Conservation (phyloP, 225 moss, liverwort and hornwort species). For the Asterella californica region DNA sequence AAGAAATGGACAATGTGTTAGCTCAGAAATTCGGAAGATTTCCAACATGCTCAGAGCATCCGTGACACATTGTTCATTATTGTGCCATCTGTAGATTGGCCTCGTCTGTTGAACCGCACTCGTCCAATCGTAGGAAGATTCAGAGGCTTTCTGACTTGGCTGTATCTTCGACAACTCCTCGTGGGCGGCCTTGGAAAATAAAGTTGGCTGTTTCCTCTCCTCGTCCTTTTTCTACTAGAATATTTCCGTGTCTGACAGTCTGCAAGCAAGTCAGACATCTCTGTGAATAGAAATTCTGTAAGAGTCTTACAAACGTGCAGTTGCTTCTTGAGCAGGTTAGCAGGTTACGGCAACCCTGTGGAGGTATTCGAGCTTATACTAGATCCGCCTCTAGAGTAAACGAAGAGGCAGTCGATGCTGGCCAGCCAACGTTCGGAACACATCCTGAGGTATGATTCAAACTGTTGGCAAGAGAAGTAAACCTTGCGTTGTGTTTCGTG, state of each 20-base stretch:
- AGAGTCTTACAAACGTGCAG: background rate
- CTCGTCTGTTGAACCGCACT: background rate
- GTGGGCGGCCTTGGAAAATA: background rate
- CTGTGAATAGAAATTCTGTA: background rate
- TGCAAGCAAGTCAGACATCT: background rate
- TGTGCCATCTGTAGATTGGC: background rate
- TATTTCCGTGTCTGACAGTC: background rate
- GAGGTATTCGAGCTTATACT: slow-evolving; percentile 43
- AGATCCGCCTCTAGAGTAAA: slow-evolving; percentile 43
- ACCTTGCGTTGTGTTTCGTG: background rate
- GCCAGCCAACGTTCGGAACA: slow-evolving; percentile 75
- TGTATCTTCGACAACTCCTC: background rate
- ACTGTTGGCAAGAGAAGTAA: background rate
- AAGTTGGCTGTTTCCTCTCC: too few species aligned
- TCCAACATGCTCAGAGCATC: background rate
- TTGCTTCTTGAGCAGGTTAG: slow-evolving; percentile 14
- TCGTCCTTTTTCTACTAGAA: too few species aligned
- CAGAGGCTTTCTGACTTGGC: background rate
- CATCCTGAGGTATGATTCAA: slow-evolving; percentile 70
- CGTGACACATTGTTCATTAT: background rate
- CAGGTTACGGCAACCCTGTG: slow-evolving; percentile 26
- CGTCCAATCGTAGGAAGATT: background rate
- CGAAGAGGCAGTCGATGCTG: slow-evolving; percentile 51
- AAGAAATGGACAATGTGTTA: background rate
- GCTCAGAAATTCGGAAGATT: background rate